Conservation (phyloP, 371 early-diverging fungal genomes). For the Mortierella sp. region DNA sequence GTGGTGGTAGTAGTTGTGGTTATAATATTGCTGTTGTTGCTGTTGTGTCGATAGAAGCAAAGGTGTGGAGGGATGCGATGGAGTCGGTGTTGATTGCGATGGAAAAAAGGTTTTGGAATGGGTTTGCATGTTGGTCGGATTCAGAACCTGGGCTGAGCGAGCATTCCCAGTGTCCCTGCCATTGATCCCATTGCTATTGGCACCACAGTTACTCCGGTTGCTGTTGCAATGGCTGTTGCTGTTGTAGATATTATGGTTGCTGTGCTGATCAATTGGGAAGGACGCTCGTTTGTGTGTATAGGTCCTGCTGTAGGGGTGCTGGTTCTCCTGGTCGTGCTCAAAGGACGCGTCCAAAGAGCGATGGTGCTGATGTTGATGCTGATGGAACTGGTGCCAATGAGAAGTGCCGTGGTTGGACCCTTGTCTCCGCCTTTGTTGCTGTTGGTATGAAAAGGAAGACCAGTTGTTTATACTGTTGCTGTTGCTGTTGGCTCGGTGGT, state of each 20-base stretch:
- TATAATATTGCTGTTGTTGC: not conserved
- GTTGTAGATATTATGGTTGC: not conserved
- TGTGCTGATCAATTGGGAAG: constrained; percentile 14
- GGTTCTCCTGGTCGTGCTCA: constrained; percentile 11
- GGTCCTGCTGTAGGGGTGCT: constrained; percentile 3
- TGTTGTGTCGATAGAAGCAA: constrained; percentile 7
- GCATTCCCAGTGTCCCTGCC: constrained; percentile 22
- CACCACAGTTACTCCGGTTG: not conserved
- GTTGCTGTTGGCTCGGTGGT: constrained; percentile 13
- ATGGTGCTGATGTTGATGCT: constrained; percentile 18
- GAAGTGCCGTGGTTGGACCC: constrained; percentile 20
- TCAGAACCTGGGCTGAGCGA: constrained; percentile 26
- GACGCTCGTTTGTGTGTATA: constrained; percentile 23
- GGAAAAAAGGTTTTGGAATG: constrained; percentile 25
- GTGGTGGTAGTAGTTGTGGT: not conserved
- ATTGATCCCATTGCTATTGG: constrained; percentile 4
- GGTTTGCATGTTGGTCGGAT: constrained; percentile 29
- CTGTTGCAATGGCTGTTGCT: not conserved
- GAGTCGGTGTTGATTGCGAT: constrained; percentile 20
- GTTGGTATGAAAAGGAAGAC: constrained; percentile 16
- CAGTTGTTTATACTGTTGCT: not conserved
- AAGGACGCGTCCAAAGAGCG: constrained; percentile 21
- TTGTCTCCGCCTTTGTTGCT: constrained; percentile 22
- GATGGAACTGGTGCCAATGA: constrained; percentile 49
- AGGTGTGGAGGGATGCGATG: not conserved